Base-by-base conservation (phyloP, 805 yeast species). In the Helenozyma baotianmanensis region DNA sequence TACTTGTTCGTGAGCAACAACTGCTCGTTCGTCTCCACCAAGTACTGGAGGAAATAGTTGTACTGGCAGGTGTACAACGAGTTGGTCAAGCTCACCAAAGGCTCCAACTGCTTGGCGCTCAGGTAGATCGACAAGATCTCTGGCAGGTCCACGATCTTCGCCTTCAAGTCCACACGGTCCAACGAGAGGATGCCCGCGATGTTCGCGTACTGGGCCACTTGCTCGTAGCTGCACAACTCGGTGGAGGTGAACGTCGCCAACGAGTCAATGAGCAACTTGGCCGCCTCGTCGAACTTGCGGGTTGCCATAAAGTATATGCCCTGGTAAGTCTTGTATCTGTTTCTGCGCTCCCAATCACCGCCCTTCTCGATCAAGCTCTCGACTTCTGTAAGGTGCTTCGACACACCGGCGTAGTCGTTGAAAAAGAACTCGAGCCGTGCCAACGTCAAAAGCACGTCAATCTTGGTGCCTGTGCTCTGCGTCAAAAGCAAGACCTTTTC, bases 301-400 rank as follows among this genome's bases (percentile, higher is more conserved):
- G 89, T 80, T 6, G 96, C 82, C 74, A 92, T 64, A 23, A 76
- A 65, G 56, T 86, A 85, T 30, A 92, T 71, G 14, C 98, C 98
- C 38, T 75, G 63, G 61, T 92, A 92, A 5, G 97, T 85, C 67
- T 92, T 92, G 70, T 76, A 87, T 47, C 96, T 70, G 64, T 92
- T 92, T 53, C 96, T 80, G 61, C 98, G 84, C 64, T 92, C 98
- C 98, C 98, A 92, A 59, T 92, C 98, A 42, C 98, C 98, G 35
- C 97, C 98, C 52, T 87, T 84, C 51, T 90, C 97, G 51, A 92
- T 87, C 56, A 86, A 72, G 15, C 65, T 53, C 52, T 82, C 78
- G 13, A 82, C 78, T 47, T 79, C 79, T 35, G 82, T 90, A 44
- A 92, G 72, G 51, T 81, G 80, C 48, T 78, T 77, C 38, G 80